These are phyloP conservation scores for Micractinium sp. DNA, from an alignment of 139 green algal genomes.

Conservation along the genomic window DNA sequence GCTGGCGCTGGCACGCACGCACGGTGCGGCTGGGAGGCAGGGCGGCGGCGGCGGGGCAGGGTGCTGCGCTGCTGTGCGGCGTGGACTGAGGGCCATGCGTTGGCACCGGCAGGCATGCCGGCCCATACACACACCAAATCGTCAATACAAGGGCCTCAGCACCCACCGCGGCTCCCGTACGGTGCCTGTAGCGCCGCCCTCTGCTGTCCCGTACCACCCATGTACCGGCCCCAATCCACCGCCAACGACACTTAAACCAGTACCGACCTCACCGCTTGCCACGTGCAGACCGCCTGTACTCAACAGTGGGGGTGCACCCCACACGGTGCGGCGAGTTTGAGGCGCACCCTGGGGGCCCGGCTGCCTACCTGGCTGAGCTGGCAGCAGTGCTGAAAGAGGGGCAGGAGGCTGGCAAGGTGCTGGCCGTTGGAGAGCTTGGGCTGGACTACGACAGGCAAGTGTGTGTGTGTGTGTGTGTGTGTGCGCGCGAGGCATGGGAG, in stretches of 20 bases:
- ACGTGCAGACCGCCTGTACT: slow-evolving; percentile 73
- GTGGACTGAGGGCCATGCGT: background rate
- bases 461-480: no score
- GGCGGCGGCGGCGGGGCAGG: background rate
- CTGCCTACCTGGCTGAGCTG: slow-evolving; percentile 64
- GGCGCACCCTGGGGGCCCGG: slow-evolving; percentile 46
- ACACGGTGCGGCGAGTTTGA: slow-evolving; percentile 85
- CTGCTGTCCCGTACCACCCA: background rate
- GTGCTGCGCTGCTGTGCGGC: background rate
- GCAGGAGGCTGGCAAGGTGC: slow-evolving; percentile 70
- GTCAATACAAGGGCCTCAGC: background rate
- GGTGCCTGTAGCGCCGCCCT: no score
- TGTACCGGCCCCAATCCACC: background rate
- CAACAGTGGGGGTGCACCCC: slow-evolving; percentile 88
- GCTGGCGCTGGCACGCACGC: slow-evolving; percentile 55
- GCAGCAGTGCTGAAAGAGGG: slow-evolving; percentile 56
- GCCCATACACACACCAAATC: no score
- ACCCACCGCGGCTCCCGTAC: no score
- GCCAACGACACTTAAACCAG: no score
- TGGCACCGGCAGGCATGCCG: background rate
- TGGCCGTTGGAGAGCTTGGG: slow-evolving; percentile 89
- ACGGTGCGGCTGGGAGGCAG: no score
- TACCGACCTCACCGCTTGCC: no score
- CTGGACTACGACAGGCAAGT: slow-evolving; percentile 74
- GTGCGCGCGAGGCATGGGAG: no score